Evolutionary conservation across 352 stramenopile genomes (phyloP).

Genomic region (Phytophthora chlamydospora): DNA sequence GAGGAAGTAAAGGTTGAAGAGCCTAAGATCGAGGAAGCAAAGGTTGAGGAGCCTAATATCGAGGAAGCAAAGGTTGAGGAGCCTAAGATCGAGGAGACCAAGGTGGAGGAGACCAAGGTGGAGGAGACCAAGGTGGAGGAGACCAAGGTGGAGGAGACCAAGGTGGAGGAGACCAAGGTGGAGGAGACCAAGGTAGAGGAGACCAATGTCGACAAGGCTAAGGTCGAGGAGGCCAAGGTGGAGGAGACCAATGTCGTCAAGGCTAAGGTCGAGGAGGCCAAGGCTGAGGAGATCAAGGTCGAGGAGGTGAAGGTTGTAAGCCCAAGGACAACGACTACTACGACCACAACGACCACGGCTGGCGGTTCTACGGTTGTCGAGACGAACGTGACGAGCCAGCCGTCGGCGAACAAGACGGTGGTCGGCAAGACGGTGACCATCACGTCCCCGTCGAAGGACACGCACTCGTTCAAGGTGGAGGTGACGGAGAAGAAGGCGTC

Average conservation of each 20-base stretch:
- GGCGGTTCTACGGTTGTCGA: constrained; percentile 33
- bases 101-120: constrained; percentile 9
- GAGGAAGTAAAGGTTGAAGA: constrained; percentile 12
- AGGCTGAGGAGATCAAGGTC: constrained; percentile 5
- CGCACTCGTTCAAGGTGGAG: constrained; percentile 40
- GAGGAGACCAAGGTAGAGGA: constrained; percentile 12
- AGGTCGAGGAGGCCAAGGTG: constrained; percentile 5
- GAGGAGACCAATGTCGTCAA: not conserved
- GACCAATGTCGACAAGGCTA: not conserved
- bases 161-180: constrained; percentile 2
- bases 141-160: constrained; percentile 3
- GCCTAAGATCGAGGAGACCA: constrained; percentile 10
- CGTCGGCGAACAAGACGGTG: constrained; percentile 36
- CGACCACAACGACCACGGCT: constrained; percentile 23
- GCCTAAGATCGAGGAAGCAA: constrained; percentile 12
- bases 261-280: constrained; percentile 16
- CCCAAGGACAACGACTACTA: constrained; percentile 12
- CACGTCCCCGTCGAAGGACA: constrained; percentile 33
- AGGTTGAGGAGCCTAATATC: constrained; percentile 8
- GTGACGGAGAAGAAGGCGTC: constrained; percentile 42
- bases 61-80: constrained; percentile 16
- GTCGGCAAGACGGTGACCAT: constrained; percentile 45
- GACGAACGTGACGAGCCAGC: constrained; percentile 39
- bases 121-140: constrained; percentile 18
- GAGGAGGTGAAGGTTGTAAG: constrained; percentile 17